Evolutionary conservation across 805 yeast species (phyloP), one percentile per base, ranked within the genome.

Genomic region (Barnettozyma siamensis): DNA sequence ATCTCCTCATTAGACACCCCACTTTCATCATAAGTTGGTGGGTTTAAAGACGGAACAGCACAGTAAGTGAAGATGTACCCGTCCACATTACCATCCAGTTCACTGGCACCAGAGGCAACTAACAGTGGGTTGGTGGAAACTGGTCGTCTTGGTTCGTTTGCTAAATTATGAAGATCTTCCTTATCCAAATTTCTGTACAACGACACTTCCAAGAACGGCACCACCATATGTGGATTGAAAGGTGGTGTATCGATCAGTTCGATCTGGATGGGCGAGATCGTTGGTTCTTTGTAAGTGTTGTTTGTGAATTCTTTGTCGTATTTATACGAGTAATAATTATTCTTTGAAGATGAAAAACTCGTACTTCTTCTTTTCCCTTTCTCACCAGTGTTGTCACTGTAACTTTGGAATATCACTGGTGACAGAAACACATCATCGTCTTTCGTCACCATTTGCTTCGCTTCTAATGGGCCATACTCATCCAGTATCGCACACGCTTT

Each of bases 81-180:
- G 55, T 82, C 83, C n/a, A 84, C 72, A 26, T 76, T 69, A 5
- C 88, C 89, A 55, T 84, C 83, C 50, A 84, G 60, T 45, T 83
- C 91, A 33, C 86, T 75, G 5, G 88, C 85, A 2, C 93, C 93
- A 30, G 87, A 78, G 5, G 88, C 91, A 3, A 81, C 85, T 11
- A 84, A 58, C 41, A 84, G 58, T 3, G 89, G 84, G 39, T 77
- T 78, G 6, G 87, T 80, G 11, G 75, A 69, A 0, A 77, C 83
- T 4, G 80, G 79, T 44, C 67, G 64, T 37, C 83, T 55, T 8
- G 84, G 84, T 47, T 75, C 82, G 45, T 76, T 67, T 5, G 83
- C 84, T 37, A 84, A 62, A 38, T 82, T 82, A 36, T 70, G 69
- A 23, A 84, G 60, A 12, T 78, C 70, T 26, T 77, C 79, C 37